Evolutionary conservation across 1,284 basidiomycete genomes (phyloP).

Genomic region (Leccinum subatratum): DNA sequence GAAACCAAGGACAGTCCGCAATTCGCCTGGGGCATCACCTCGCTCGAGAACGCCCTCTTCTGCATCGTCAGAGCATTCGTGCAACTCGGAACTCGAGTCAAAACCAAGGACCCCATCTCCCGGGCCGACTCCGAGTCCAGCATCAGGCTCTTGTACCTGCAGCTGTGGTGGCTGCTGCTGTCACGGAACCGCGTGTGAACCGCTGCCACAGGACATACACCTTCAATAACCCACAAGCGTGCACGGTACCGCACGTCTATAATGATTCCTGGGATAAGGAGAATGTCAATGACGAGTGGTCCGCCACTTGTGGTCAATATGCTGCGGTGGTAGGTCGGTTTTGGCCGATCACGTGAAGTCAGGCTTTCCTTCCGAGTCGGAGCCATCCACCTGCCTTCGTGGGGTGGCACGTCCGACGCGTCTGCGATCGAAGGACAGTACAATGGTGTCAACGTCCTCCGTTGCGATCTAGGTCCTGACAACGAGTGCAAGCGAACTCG

Average conservation of each 20-base stretch:
- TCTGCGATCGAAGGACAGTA: constrained; percentile 3
- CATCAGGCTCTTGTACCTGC: constrained; percentile 9
- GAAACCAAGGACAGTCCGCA: background rate
- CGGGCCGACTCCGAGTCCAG: too few relatives aligned
- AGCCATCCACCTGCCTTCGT: constrained; percentile 4
- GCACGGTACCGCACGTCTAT: constrained; percentile 3
- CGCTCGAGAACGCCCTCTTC: background rate
- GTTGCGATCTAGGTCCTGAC: background rate
- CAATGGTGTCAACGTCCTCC: constrained; percentile 10
- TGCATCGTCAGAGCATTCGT: background rate
- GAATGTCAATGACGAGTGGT: background rate
- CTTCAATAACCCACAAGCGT: constrained; percentile 8
- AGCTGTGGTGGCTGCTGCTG: constrained; percentile 9
- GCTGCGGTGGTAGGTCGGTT: background rate
- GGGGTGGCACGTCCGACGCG: constrained; percentile 8
- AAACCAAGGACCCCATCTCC: background rate
- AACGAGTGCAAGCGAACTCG: background rate
- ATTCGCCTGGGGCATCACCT: background rate
- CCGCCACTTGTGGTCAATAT: background rate
- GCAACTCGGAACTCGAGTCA: background rate
- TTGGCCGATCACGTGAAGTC: background rate
- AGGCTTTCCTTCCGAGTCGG: background rate
- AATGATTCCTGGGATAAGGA: background rate
- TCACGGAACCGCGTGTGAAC: constrained; percentile 4
- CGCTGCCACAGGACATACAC: constrained; percentile 9